Evolutionary conservation across 1,139 yeast species (phyloP).

Genomic region (Pichia sp.): DNA sequence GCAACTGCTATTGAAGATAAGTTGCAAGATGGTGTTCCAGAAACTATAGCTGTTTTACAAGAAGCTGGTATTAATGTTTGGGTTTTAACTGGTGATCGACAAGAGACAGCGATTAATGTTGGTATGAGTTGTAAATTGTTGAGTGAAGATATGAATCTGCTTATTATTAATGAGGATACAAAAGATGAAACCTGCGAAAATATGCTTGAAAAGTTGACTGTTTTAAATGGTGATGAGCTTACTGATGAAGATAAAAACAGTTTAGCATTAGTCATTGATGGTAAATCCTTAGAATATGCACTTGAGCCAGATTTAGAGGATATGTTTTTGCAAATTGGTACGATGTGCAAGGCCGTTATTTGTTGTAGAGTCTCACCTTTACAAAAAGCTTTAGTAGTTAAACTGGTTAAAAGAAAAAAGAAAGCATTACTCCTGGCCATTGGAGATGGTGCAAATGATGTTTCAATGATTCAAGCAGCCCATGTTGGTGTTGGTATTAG

Average conservation of each 20-base stretch:
- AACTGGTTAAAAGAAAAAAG: constrained; percentile 77
- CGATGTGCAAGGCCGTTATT: constrained; percentile 86
- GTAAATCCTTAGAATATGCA: constrained; percentile 82
- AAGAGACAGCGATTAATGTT: constrained; percentile 97
- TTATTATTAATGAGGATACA: constrained; percentile 81
- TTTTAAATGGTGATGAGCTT: constrained; percentile 61
- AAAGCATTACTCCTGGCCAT: constrained; percentile 80
- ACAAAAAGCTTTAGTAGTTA: constrained; percentile 94
- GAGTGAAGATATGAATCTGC: constrained; percentile 92
- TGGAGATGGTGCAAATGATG: constrained; percentile 99
- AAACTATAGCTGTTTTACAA: constrained; percentile 88
- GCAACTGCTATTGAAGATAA: constrained; percentile 99
- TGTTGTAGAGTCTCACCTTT: constrained; percentile 98
- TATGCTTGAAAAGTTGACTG: constrained; percentile 67
- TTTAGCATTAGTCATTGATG: constrained; percentile 88
- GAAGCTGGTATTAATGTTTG: constrained; percentile 95
- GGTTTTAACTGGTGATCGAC: constrained; percentile 98
- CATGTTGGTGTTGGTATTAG: constrained; percentile 98
- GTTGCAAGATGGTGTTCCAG: constrained; percentile 97
- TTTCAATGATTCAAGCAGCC: constrained; percentile 98
- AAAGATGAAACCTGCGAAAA: constrained; percentile 70
- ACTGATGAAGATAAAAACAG: constrained; percentile 69
- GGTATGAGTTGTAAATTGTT: constrained; percentile 96
- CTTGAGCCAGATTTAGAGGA: constrained; percentile 78
- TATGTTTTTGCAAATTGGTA: constrained; percentile 70